A percentile compares a stretch with the other conserved stretches of the same genome.
Conservation (phyloP, 352 stramenopile genomes). For the Pythium monospermum region DNA sequence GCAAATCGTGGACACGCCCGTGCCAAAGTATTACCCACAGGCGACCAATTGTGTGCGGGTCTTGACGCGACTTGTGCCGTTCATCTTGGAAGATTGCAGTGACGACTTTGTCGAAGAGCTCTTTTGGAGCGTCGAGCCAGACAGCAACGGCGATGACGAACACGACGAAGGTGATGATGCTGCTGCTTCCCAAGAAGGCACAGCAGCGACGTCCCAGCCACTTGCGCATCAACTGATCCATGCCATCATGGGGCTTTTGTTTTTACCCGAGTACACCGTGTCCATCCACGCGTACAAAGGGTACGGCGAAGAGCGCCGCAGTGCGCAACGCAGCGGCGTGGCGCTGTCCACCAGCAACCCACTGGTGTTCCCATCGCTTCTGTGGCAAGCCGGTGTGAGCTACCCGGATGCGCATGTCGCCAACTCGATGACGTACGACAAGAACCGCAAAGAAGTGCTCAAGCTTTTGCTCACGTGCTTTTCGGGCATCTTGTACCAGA, state of each 20-base stretch:
- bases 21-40: slow-evolving; percentile 87
- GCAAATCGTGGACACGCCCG: slow-evolving; percentile 82
- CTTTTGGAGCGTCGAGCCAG: slow-evolving; percentile 60
- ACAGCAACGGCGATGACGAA: slow-evolving; percentile 22
- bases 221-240: slow-evolving; percentile 77
- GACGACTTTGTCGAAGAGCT: slow-evolving; percentile 83
- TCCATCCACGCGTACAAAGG: slow-evolving; percentile 82
- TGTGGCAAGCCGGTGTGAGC: slow-evolving; percentile 76
- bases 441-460: slow-evolving; percentile 95
- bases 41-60: slow-evolving; percentile 83
- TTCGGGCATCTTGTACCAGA: slow-evolving; percentile 95
- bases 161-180: slow-evolving; percentile 6
- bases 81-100: slow-evolving; percentile 74
- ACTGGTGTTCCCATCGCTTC: slow-evolving; percentile 67
- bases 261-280: slow-evolving; percentile 82
- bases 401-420: slow-evolving; percentile 75
- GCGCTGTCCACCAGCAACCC: slow-evolving; percentile 18
- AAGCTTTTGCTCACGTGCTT: slow-evolving; percentile 92
- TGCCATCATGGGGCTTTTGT: slow-evolving; percentile 82
- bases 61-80: slow-evolving; percentile 75
- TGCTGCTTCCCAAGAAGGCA: neutral
- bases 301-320: slow-evolving; percentile 69
- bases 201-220: slow-evolving; percentile 17
- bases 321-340: slow-evolving; percentile 44
- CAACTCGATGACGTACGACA: slow-evolving; percentile 79